Percentiles rank a stretch among this genome's conserved stretches.
phyloP scores from a whole-genome alignment of 768 basidiomycete genomes.

The Tremella fuciformis region DNA sequence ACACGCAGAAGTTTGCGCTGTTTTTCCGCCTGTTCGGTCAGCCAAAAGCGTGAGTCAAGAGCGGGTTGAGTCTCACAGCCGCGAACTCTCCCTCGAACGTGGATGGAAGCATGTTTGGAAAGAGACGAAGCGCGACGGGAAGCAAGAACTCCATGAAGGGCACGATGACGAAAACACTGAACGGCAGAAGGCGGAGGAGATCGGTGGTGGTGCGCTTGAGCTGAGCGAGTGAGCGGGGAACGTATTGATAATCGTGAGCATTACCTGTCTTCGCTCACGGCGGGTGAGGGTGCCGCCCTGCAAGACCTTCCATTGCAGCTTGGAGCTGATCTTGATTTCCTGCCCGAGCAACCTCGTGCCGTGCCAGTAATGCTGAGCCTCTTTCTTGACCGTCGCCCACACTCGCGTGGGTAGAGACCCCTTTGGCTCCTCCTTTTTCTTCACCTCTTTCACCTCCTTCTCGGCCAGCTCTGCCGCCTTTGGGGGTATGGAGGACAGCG shows the following conservation, averaged over 20 bases:
- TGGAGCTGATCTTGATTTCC: conserved; percentile 82
- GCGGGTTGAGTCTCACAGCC: conserved; percentile 59
- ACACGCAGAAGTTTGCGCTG: conserved; percentile 91
- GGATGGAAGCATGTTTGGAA: conserved; percentile 97
- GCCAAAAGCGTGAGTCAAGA: not conserved
- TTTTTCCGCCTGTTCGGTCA: conserved; percentile 75
- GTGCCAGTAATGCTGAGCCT: conserved; percentile 94
- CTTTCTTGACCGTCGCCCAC: conserved; percentile 94
- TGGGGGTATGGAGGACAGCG: conserved; percentile 18
- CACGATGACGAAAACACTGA: conserved; percentile 88
- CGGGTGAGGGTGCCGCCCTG: conserved; percentile 88
- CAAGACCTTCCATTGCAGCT: conserved; percentile 86
- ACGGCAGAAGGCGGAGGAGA: conserved; percentile 85
- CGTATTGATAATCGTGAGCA: no score
- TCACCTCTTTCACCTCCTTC: conserved; percentile 34
- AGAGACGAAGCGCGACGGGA: conserved; percentile 91
- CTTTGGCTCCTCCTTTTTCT: conserved; percentile 25
- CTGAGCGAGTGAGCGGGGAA: no score
- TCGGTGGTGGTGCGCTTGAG: conserved; percentile 91
- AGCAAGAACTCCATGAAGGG: conserved; percentile 98
- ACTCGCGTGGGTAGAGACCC: conserved; percentile 56
- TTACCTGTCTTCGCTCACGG: conserved; percentile 85
- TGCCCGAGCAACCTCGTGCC: conserved; percentile 90
- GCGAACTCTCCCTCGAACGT: conserved; percentile 98
- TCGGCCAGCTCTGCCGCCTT: conserved; percentile 29